Base-by-base conservation (phyloP, 371 early-diverging fungal species). In the Dinochytrium kinnereticum region DNA sequence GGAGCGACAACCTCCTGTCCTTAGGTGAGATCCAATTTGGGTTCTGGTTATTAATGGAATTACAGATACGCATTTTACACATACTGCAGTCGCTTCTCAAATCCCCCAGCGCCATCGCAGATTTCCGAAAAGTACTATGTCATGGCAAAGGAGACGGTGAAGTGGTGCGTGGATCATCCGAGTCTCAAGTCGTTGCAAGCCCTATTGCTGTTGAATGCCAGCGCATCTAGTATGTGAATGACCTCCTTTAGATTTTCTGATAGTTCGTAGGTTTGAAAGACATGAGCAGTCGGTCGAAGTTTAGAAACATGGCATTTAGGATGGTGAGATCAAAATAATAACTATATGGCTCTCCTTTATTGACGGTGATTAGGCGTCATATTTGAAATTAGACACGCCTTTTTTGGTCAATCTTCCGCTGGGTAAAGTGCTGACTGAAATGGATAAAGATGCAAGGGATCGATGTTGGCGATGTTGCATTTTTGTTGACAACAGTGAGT, bases 351-450 rank as follows among this genome's bases (percentile, higher is more conserved):
- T 44, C 44, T 44, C 44, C 57, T 24, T 55, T 19, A 26, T 19
- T 17, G 10, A 30, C 10, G 15, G 7, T 55, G 5, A 15, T 55
- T 34, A 61, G 61, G 61, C 61, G 5, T 34, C 61, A 34, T 61
- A 61, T 37, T 61, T 61, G 36, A 61, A 34, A 24, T 36, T 61
- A 15, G 61, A 61, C 36, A 15, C 61, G 3, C 61, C 61, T 37
- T 7, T 10, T 10, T 24, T 61, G 15, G 2, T 61, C 7, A 5
- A 26, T 15, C 24, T 61, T 7, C 61, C 61, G 10, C 3, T 13
- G 7, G 30, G 19, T 61, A 26, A 10, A 15, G 36, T 7, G 31
- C 30, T 37, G 3, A 61, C 31, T 7, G 61, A 61, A 17, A 17
- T 21, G 15, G 61, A 61, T 3, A 13, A 34, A 37, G 61, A 61